Base-by-base conservation (phyloP, 164 flowering plant genomes). In the Macadamia integrifolia region DNA sequence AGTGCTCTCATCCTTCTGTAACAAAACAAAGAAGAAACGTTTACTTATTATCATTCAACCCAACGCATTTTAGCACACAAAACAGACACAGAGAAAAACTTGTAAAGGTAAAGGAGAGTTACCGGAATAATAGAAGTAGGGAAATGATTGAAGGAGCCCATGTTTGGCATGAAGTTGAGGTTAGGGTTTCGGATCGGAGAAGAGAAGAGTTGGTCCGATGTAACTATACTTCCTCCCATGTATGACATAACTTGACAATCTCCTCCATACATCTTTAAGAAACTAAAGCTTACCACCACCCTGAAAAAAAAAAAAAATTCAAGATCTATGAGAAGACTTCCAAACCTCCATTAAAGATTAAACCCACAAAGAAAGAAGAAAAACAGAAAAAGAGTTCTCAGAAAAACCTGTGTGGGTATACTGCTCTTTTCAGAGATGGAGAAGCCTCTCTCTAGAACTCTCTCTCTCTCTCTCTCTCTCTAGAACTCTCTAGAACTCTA, bases 211-310 rank as follows among this genome's bases (percentile, higher is more conserved):
- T 83, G 71, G 18, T 84, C 90, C 4, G 88, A 63, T 32, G 79
- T 40, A 15, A 80, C 83, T 4, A 74, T 72, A 61, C 75, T 81
- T n/a, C 89, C 90, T 76, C 85, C 92, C 85, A 84, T 80, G 23
- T 83, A 66, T 31, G 93, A 80, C 80, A 92, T 43, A 5, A 88
- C 91, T 81, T 90, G 92, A 55, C 96, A 90, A 81, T 92, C 98
- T 71, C 92, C 98, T 70, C 92, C 96, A 74, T 76, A 86, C 98
- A 92, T 92, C 43, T 71, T 87, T 15, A 5, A 43, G 9, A 43
- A 9, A 5, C 6, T 6, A 43, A 43, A 43, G 48, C 48, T 43
- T 43, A 23, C 23, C 23, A 23, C 23, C 23, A 23, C 40, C 40
- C 40, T 35, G 42, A 67, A 58, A 46, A 32, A 59, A 49, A 35